These are phyloP conservation scores for Fusarium cicatricum DNA, from an alignment of 2,329 filamentous ascomycete species.

Conservation along the genomic window DNA sequence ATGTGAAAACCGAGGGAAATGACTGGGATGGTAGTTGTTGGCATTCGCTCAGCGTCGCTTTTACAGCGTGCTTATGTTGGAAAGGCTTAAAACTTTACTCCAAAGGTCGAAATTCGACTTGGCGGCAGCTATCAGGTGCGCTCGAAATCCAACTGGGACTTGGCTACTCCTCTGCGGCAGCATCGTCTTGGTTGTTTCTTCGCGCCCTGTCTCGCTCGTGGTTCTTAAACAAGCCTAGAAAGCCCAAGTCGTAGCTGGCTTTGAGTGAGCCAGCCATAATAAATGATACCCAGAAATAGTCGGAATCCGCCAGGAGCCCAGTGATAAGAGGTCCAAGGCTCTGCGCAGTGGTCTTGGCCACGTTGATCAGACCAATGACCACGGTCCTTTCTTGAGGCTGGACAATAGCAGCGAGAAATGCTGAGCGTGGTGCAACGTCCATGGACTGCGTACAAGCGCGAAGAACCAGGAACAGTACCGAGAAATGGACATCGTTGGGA, in stretches of 20 bases:
- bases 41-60: no score
- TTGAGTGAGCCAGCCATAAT: constrained; percentile 70
- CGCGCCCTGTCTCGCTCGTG: constrained; percentile 25
- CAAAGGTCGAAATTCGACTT: no score
- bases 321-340: constrained; percentile 70
- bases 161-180: not conserved
- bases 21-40: no score
- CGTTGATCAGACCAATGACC: constrained; percentile 75
- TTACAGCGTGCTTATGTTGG: no score
- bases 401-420: constrained; percentile 73
- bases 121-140: not conserved
- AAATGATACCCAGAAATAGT: constrained; percentile 69
- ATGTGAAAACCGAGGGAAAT: no score
- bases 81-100: no score
- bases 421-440: constrained; percentile 75
- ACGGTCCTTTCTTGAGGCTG: constrained; percentile 72
- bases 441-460: constrained; percentile 71
- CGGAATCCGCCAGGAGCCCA: constrained; percentile 65
- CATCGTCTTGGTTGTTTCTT: not conserved
- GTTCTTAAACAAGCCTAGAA: constrained; percentile 52
- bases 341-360: constrained; percentile 71
- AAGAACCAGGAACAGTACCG: constrained; percentile 67
- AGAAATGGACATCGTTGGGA: constrained; percentile 59
- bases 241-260: constrained; percentile 65
- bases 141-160: not conserved